Base-by-base conservation (phyloP, 768 basidiomycete genomes). In the Tricholoma matsutake region DNA sequence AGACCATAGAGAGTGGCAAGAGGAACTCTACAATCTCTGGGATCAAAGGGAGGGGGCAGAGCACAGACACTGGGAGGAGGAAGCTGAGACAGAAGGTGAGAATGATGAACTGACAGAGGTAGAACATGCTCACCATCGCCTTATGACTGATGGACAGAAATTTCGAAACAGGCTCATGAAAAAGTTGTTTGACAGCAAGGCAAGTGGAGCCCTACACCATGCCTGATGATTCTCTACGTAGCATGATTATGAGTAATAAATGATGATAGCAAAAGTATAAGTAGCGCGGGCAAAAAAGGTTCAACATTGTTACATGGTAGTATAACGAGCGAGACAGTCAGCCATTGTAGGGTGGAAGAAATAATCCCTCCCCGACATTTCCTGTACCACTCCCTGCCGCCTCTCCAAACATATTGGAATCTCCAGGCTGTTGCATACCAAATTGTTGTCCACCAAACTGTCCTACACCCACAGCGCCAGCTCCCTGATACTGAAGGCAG, bases 21-120 rank as follows among this genome's bases (percentile, higher is more conserved):
- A 58, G n/a, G 29, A 61, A 18, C 56, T 57, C 25, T 47, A 22
- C 56, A 22, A 35, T 32, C 14, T 16, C 25, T 28, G 56, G 56
- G 6, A 34, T 45, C 18, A 56, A 34, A 39, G n/a, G 49, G 49
- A 51, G 13, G 49, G 28, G 28, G 49, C 28, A 14, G 25, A 16
- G 14, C 49, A 28, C 49, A 29, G 49, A 29, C 49, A 29, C n/a
- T 20, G 43, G 18, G 8, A 45, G 18, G 43, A 45, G 43, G 43
- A 45, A 45, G 43, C 43, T 22, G 20, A 45, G 5, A 45, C 20
- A 22, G 43, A 20, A 45, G 22, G 18, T 20, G 43, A 45, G n/a
- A 18, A 45, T 13, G 16, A 41, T 41, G 39, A 7, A 5, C n/a
- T n/a, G n/a, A 47, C 45, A 47, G 45, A 47, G 28, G 2, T 29